phyloP scores from a whole-genome alignment of 176 grass and related monocot genomes.

The Zea luxurians region DNA sequence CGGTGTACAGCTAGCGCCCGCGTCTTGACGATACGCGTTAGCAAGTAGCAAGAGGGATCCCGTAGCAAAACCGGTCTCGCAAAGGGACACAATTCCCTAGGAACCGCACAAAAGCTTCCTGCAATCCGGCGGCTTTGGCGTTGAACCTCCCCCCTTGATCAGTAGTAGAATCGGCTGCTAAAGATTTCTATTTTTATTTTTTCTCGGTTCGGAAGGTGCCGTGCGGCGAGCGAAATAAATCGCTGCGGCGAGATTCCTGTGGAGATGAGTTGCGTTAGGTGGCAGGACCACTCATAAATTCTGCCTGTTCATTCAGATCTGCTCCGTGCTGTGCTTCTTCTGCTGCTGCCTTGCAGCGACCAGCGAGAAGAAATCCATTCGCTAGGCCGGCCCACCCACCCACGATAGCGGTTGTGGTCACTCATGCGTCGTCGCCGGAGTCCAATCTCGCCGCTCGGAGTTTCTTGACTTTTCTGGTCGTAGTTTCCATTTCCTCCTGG shows the following conservation, averaged over 20 bases:
- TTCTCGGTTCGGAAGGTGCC: background rate
- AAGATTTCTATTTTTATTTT: conserved; percentile 18
- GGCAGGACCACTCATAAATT: conserved; percentile 55
- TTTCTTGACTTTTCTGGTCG: conserved; percentile 19
- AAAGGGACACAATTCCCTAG: conserved; percentile 32
- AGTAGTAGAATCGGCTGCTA: conserved; percentile 10
- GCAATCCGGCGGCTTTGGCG: conserved; percentile 19
- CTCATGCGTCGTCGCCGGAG: conserved; percentile 19
- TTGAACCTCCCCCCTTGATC: background rate
- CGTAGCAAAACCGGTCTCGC: too few species aligned
- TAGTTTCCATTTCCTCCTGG: conserved; percentile 8
- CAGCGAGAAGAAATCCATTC: conserved; percentile 23
- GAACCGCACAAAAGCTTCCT: conserved; percentile 37
- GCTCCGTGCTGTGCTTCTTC: conserved; percentile 39
- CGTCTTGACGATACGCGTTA: background rate
- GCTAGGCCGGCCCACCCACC: background rate
- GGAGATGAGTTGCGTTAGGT: conserved; percentile 42
- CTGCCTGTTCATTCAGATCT: conserved; percentile 55
- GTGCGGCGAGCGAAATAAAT: conserved; percentile 30
- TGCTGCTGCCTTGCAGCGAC: background rate
- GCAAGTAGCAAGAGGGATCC: background rate
- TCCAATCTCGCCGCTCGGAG: conserved; percentile 17
- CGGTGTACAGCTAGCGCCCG: background rate
- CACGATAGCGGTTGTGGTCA: background rate
- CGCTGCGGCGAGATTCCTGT: conserved; percentile 40